A percentile compares a stretch with the other conserved stretches of the same genome.
phyloP scores from a whole-genome alignment of 345 rosid species.

The Nephelium lappaceum region DNA sequence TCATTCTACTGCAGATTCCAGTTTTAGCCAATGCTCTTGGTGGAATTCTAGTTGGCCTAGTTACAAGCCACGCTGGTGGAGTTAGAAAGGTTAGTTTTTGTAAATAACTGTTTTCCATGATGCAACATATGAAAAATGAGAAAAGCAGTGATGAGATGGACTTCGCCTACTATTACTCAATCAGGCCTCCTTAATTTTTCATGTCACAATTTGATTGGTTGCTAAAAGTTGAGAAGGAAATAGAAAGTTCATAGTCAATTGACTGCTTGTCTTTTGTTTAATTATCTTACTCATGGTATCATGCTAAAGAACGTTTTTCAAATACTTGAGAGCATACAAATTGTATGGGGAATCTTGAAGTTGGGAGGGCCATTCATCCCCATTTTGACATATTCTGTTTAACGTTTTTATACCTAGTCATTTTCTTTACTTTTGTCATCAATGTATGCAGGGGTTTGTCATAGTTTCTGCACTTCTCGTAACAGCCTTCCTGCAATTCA shows the following conservation, averaged over 20 bases:
- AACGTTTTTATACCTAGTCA: not conserved
- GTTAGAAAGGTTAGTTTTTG: slow-evolving; percentile 75
- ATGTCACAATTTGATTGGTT: not conserved
- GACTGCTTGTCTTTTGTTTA: not conserved
- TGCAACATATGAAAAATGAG: not conserved
- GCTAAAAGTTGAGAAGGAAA: not conserved
- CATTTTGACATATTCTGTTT: not conserved
- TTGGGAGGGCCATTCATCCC: not conserved
- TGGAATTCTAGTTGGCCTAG: slow-evolving; percentile 95
- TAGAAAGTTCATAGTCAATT: not conserved
- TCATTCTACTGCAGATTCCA: slow-evolving; percentile 61
- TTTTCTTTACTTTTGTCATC: not conserved
- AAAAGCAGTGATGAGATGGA: not conserved
- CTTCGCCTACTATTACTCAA: no score
- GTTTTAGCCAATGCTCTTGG: slow-evolving; percentile 81
- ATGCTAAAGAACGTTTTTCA: not conserved
- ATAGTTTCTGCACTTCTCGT: slow-evolving; percentile 93
- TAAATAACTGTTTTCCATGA: not conserved
- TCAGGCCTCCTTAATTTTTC: not conserved
- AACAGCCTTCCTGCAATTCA: slow-evolving; percentile 85
- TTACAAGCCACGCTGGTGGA: slow-evolving; percentile 95
- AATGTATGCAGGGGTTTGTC: slow-evolving; percentile 78
- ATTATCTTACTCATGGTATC: not conserved
- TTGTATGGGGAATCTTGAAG: no score
- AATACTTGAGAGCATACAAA: not conserved